Base-by-base conservation (phyloP, 2,329 filamentous ascomycete genomes). In the Ceratocystis albifundus region DNA sequence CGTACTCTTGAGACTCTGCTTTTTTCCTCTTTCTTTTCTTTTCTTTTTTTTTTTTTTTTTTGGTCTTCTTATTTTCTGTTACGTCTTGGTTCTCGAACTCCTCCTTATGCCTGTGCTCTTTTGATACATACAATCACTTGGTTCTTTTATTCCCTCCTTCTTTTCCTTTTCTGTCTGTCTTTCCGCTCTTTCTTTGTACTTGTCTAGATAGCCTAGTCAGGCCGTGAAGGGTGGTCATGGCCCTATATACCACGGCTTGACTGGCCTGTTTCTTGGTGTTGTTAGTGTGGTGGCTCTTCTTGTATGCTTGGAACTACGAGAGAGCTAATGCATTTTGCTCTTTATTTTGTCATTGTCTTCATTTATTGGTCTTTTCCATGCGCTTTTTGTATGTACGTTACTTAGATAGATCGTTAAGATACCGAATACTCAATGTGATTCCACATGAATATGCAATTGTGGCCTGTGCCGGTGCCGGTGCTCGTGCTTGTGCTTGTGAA, bases 51-150 rank as follows among this genome's bases (percentile, higher is more conserved):
- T 65, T 57, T 30, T 4, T 25, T 59, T 57, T 44, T 55, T 41
- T 6, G 12, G 3, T 57, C 41, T 7, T 22, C 32, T 32, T 55
- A n/a, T 22, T 45, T 20, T 62, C 22, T 59, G 12, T 57, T 55
- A n/a, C 44, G 32, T 10, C 59, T 55, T 55, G 36, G 46, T 28
- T 46, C 6, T 22, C 30, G n/a, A 62, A 66, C 25, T 62, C 66
- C 65, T 61, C 55, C 64, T 57, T 28, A 25, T 25, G 8, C 50
- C 12, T 20, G 45, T 50, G n/a, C 22, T 22, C 8, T 10, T 15
- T 57, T 1, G 53, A 57, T 57, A 57, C 22, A 50, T 8, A 8
- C 22, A 57, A 8, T 55, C 22, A 17, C n/a, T 62, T 44, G 32
- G 1, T 62, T 20, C 30, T 15, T 62, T 12, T 36, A 10, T 62